Conservation (phyloP, 1,284 basidiomycete genomes). For the Pseudozyma tsukubaensis region DNA sequence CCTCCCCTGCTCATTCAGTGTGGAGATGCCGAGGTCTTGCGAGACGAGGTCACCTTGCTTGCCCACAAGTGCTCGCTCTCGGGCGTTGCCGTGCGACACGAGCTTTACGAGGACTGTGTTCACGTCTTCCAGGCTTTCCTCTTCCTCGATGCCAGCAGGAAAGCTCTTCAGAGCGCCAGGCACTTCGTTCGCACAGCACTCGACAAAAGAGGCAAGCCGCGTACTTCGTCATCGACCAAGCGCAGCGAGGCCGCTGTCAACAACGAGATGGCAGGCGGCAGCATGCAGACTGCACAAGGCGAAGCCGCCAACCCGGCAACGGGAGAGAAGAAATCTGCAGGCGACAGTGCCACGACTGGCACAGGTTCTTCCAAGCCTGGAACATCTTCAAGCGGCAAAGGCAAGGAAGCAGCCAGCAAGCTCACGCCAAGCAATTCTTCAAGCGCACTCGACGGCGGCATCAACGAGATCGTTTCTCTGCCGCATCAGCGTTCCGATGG, state of each 20-base stretch:
- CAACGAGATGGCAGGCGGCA: conserved; percentile 53
- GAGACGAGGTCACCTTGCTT: conserved; percentile 91
- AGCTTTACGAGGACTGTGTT: conserved; percentile 89
- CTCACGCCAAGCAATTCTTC: conserved; percentile 30
- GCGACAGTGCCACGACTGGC: background rate
- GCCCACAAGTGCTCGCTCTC: conserved; percentile 91
- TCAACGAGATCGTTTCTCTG: conserved; percentile 43
- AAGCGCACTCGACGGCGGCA: conserved; percentile 34
- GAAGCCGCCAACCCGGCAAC: conserved; percentile 49
- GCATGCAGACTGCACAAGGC: conserved; percentile 53
- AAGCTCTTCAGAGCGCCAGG: conserved; percentile 66
- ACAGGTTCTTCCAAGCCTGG: background rate
- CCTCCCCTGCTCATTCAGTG: conserved; percentile 93
- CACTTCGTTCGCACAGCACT: conserved; percentile 68
- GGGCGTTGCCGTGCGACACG: conserved; percentile 88
- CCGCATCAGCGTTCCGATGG: conserved; percentile 36
- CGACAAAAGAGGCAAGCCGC: conserved; percentile 57
- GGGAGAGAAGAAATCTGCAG: conserved; percentile 24
- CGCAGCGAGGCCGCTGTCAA: conserved; percentile 73
- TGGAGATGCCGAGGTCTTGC: conserved; percentile 91
- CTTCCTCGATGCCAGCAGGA: conserved; percentile 67
- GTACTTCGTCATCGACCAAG: conserved; percentile 67
- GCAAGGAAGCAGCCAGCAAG: conserved; percentile 12
- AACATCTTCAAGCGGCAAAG: conserved; percentile 10
- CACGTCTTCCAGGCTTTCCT: conserved; percentile 69